These are phyloP conservation scores for Stentor roeselii DNA, from an alignment of 73 alveolate species.

Conservation along the genomic window DNA sequence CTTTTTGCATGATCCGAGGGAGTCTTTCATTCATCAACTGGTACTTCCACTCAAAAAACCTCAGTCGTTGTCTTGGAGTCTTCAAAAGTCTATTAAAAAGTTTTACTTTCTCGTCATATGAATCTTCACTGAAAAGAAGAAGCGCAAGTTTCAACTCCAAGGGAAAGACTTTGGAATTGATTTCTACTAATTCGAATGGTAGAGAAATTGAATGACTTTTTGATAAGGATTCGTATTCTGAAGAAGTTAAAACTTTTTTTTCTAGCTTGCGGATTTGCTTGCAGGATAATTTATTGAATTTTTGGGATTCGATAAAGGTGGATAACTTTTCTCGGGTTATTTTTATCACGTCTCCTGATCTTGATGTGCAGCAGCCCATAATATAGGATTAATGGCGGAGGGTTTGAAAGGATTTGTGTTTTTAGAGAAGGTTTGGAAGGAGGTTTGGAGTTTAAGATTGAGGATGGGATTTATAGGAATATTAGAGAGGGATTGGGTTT, in stretches of 20 bases:
- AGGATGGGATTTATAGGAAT: no score
- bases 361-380: neutral
- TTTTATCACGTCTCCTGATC: neutral
- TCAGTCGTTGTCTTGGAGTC: neutral
- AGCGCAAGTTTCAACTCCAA: neutral
- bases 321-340: neutral
- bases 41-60: neutral
- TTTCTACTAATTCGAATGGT: neutral
- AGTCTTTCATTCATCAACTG: neutral
- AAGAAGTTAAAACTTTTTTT: neutral
- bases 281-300: neutral
- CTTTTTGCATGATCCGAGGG: neutral
- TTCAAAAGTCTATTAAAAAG: no score
- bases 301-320: neutral
- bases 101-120: neutral
- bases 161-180: no score
- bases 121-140: neutral
- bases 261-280: neutral
- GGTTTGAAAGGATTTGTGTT: no score
- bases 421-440: no score
- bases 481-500: no score
- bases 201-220: no score
- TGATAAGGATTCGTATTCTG: neutral
- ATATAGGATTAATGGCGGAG: no score
- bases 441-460: no score